These are phyloP conservation scores for Chimonanthus praecox DNA, from an alignment of 164 flowering plant genomes.

Conservation along the genomic window DNA sequence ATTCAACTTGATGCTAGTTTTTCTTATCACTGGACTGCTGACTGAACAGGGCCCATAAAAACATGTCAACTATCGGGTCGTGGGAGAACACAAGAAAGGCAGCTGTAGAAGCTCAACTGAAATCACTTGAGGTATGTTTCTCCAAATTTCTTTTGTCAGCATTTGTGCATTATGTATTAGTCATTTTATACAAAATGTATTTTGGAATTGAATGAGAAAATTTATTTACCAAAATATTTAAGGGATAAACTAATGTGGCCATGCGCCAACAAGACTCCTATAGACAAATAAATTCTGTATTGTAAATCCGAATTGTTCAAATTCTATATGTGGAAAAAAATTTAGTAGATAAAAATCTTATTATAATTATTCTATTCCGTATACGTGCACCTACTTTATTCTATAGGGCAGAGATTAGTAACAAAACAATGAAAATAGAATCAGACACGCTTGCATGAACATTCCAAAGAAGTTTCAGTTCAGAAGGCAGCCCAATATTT, in stretches of 20 bases:
- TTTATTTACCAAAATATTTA: too few species aligned
- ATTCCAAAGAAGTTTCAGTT: too few species aligned
- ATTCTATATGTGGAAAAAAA: too few species aligned
- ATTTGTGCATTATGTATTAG: not conserved
- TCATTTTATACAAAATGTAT: not conserved
- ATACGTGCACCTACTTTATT: too few species aligned
- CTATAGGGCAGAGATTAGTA: too few species aligned
- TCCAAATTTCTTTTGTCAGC: not conserved
- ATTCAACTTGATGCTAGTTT: not conserved
- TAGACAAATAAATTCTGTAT: not conserved
- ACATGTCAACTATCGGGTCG: conserved; percentile 42
- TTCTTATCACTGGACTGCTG: not conserved
- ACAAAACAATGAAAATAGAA: too few species aligned
- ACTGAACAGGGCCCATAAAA: conserved; percentile 57
- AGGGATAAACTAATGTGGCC: not conserved
- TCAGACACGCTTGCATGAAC: too few species aligned
- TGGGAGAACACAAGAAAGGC: conserved; percentile 84
- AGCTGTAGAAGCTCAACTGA: conserved; percentile 56
- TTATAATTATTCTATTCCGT: too few species aligned
- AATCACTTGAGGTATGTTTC: conserved; percentile 54
- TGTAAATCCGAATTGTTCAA: not conserved
- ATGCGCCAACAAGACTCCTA: not conserved
- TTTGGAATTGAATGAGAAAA: not conserved
- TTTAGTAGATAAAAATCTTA: too few species aligned
- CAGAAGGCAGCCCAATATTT: too few species aligned